Conservation (phyloP, 1,139 yeast species). For the Geotrichum australiense region DNA sequence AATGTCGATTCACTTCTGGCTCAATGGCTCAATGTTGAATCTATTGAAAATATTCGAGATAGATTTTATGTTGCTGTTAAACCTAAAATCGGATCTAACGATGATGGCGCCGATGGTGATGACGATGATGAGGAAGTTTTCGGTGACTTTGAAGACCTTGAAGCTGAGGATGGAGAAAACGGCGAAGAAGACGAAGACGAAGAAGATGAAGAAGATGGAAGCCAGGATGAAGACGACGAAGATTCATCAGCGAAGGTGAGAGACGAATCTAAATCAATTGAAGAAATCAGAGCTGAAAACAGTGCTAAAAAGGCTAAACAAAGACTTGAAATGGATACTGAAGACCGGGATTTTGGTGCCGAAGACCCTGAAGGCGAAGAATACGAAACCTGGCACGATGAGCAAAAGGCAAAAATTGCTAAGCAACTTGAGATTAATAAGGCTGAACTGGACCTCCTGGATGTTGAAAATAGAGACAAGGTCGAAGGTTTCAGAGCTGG, state of each 20-base stretch:
- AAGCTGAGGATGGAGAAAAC: conserved; percentile 38
- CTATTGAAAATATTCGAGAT: conserved; percentile 41
- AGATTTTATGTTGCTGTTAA: conserved; percentile 49
- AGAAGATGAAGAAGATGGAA: conserved; percentile 50
- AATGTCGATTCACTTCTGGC: conserved; percentile 22
- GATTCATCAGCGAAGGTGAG: too few relatives aligned
- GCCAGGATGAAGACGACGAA: too few relatives aligned
- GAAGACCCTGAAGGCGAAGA: conserved; percentile 70
- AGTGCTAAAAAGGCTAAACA: conserved; percentile 87
- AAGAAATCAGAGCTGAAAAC: conserved; percentile 53
- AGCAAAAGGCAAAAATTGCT: conserved; percentile 94
- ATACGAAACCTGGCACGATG: conserved; percentile 93
- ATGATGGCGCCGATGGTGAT: conserved; percentile 35
- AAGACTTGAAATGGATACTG: conserved; percentile 82
- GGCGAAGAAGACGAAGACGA: conserved; percentile 36
- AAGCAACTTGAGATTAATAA: conserved; percentile 92
- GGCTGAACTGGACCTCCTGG: conserved; percentile 59
- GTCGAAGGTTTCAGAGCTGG: conserved; percentile 95
- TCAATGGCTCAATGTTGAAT: conserved; percentile 44
- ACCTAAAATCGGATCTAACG: conserved; percentile 45
- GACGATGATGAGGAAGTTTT: conserved; percentile 43
- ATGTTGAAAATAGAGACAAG: conserved; percentile 61
- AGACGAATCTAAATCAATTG: conserved; percentile 42
- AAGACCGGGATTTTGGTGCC: conserved; percentile 64
- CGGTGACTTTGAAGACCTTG: conserved; percentile 79